phyloP scores from a whole-genome alignment of 202 grass and related monocot genomes.

The Brachypodium distachyon region DNA sequence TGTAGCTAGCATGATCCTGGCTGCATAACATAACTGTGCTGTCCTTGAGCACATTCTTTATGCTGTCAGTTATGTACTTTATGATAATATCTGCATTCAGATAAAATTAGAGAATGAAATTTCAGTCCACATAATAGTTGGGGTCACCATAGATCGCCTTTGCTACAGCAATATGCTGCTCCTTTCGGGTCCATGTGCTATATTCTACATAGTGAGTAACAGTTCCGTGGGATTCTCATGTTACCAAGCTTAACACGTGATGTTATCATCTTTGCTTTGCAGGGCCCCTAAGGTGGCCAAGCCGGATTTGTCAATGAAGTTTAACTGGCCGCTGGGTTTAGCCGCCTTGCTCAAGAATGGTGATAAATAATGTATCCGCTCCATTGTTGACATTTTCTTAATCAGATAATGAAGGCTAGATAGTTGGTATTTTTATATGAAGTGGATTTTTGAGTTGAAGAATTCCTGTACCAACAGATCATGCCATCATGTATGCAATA shows the following conservation, averaged over 20 bases:
- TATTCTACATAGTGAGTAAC: neutral
- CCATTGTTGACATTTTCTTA: neutral
- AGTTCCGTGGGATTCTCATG: neutral
- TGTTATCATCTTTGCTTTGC: slow-evolving; percentile 15
- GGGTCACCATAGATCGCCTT: neutral
- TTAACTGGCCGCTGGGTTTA: slow-evolving; percentile 61
- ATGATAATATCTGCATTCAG: neutral
- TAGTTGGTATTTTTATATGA: slow-evolving; percentile 1
- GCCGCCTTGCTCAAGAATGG: slow-evolving; percentile 53
- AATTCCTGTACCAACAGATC: neutral
- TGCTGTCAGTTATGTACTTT: neutral
- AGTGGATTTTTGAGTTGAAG: slow-evolving; percentile 8
- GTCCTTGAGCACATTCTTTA: neutral
- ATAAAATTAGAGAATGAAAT: neutral
- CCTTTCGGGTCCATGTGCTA: neutral
- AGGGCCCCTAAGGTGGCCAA: slow-evolving; percentile 48
- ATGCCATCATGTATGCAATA: neutral
- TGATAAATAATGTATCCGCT: slow-evolving; percentile 24
- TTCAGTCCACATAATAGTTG: neutral
- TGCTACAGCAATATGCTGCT: neutral
- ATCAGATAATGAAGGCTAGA: neutral
- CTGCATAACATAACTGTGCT: neutral
- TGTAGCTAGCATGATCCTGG: neutral
- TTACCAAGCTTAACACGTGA: neutral
- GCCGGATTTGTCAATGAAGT: slow-evolving; percentile 28